These are phyloP conservation scores for Colletotrichum sp. DNA, from an alignment of 2,329 filamentous ascomycete genomes.

Conservation along the genomic window DNA sequence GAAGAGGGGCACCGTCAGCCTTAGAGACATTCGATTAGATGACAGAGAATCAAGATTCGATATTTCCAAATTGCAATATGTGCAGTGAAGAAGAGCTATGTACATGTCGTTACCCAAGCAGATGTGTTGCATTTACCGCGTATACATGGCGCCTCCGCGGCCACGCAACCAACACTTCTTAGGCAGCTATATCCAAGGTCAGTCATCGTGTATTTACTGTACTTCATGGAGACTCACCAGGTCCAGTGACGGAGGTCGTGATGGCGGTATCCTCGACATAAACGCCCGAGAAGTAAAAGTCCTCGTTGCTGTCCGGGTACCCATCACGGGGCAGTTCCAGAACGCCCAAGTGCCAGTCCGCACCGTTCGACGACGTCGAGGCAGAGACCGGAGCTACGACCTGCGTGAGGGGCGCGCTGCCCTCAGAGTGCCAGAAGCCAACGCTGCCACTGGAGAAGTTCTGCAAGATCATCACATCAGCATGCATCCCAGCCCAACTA, in stretches of 20 bases:
- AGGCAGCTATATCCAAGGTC: neutral
- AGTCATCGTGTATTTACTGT: neutral
- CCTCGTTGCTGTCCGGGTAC: constrained; percentile 60
- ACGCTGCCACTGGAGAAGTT: constrained; percentile 69
- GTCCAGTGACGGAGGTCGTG: constrained; percentile 36
- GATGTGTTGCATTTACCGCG: neutral
- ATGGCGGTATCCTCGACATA: constrained; percentile 62
- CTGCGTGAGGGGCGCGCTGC: constrained; percentile 58
- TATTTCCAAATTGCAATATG: neutral
- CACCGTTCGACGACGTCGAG: constrained; percentile 68
- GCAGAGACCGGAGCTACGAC: constrained; percentile 65
- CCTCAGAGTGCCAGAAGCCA: constrained; percentile 74
- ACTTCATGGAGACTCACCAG: neutral
- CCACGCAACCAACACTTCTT: neutral
- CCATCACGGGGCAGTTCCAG: constrained; percentile 66
- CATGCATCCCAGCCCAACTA: neutral
- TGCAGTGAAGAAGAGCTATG: neutral
- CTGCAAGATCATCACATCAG: neutral
- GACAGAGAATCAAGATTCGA: neutral
- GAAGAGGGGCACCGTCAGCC: neutral
- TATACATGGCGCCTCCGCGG: neutral
- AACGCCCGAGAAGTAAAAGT: constrained; percentile 75
- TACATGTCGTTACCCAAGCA: neutral
- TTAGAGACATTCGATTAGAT: neutral
- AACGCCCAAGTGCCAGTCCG: constrained; percentile 76